These are phyloP conservation scores for Amphichorda felina DNA, from an alignment of 2,329 filamentous ascomycete genomes.

Conservation along the genomic window DNA sequence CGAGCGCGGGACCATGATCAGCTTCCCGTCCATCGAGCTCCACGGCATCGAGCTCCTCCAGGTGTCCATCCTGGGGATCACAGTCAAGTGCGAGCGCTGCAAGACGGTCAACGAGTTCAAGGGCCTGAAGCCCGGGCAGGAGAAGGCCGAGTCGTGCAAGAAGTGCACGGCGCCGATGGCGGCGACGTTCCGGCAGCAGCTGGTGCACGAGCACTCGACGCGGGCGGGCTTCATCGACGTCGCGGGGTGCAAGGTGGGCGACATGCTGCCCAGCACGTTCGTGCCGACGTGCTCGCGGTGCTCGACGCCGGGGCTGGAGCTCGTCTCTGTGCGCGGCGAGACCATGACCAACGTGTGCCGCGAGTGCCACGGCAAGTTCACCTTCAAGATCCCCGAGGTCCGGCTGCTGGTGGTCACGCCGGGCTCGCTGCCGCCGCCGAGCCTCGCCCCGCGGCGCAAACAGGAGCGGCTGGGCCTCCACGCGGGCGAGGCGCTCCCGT, in stretches of 20 bases:
- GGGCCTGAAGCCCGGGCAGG: conserved; percentile 44
- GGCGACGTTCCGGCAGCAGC: conserved; percentile 49
- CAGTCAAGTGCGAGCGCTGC: conserved; percentile 69
- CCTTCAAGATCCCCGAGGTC: conserved; percentile 65
- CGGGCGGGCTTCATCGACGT: conserved; percentile 70
- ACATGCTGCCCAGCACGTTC: conserved; percentile 72
- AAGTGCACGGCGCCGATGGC: conserved; percentile 44
- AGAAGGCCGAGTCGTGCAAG: conserved; percentile 41
- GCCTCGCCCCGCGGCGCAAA: conserved; percentile 26
- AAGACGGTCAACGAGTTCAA: conserved; percentile 61
- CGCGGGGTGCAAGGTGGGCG: conserved; percentile 60
- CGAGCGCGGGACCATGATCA: conserved; percentile 64
- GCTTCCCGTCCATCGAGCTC: conserved; percentile 67
- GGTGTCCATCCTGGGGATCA: conserved; percentile 53
- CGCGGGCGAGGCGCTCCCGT: conserved; percentile 42
- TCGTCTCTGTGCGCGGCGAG: conserved; percentile 64
- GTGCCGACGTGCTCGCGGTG: conserved; percentile 67
- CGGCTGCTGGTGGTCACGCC: conserved; percentile 63
- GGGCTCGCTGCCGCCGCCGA: conserved; percentile 28
- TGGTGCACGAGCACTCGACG: conserved; percentile 63
- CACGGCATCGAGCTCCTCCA: conserved; percentile 68
- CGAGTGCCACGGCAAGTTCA: conserved; percentile 70
- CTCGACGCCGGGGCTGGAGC: conserved; percentile 56
- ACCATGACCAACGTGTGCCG: conserved; percentile 64
- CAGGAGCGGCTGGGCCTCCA: conserved; percentile 44